A percentile compares a stretch with the other conserved stretches of the same genome.
Conservation (phyloP, 2,329 filamentous ascomycete species). For the Fusarium graminum region DNA sequence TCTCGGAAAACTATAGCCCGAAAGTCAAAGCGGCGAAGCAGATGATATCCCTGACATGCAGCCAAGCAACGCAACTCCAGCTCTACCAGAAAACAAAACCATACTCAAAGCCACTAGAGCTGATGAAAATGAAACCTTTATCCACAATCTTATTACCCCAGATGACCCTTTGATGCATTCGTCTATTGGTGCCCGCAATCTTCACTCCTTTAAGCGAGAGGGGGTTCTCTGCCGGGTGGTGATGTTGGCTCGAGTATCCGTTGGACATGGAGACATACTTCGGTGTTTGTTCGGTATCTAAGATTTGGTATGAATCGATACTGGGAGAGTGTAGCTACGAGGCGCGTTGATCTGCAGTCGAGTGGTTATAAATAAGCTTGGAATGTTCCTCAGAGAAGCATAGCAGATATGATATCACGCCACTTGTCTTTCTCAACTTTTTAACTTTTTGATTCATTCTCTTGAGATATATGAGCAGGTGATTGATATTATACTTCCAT, state of each 20-base stretch:
- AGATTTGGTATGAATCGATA: slow-evolving; percentile 13
- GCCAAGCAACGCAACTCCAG: slow-evolving; percentile 30
- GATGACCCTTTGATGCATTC: slow-evolving; percentile 33
- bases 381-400: background rate
- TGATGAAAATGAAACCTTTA: slow-evolving; percentile 39
- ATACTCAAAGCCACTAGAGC: slow-evolving; percentile 14
- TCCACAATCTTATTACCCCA: slow-evolving; percentile 27
- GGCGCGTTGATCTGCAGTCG: background rate
- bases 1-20: slow-evolving; percentile 19
- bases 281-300: slow-evolving; percentile 45
- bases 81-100: slow-evolving; percentile 4
- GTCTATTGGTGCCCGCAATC: slow-evolving; percentile 48
- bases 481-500: background rate
- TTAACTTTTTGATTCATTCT: background rate
- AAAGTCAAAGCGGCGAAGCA: slow-evolving; percentile 29
- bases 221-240: slow-evolving; percentile 31
- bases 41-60: slow-evolving; percentile 34
- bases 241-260: slow-evolving; percentile 32
- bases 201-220: slow-evolving; percentile 20
- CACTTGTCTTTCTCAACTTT: background rate
- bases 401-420: background rate
- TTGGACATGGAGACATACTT: slow-evolving; percentile 25
- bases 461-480: background rate
- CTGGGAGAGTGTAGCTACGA: background rate
- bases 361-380: slow-evolving; percentile 30